These are phyloP conservation scores for Phytophthora kernoviae DNA, from an alignment of 352 stramenopile genomes.

Conservation along the genomic window DNA sequence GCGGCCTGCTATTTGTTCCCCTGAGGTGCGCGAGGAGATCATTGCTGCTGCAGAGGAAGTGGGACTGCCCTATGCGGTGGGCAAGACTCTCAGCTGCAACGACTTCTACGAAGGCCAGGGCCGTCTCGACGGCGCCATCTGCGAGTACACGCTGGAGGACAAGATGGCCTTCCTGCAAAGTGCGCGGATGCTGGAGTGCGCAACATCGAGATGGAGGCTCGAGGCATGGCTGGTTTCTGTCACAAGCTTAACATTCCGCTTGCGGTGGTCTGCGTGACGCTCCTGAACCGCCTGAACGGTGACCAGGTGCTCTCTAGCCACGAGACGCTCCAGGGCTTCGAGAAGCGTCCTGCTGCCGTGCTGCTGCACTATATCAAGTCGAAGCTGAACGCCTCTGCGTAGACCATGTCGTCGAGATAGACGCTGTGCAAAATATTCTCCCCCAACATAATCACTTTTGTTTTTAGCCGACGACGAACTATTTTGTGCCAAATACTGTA, in stretches of 20 bases:
- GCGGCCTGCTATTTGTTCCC: conserved; percentile 60
- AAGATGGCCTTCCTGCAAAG: conserved; percentile 74
- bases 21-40: conserved; percentile 64
- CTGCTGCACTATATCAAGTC: conserved; percentile 81
- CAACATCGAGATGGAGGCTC: conserved; percentile 90
- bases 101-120: conserved; percentile 88
- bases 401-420: conserved; percentile 7
- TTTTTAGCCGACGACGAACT: not conserved
- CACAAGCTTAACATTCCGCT: conserved; percentile 82
- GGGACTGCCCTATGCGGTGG: conserved; percentile 57
- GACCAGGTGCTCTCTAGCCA: conserved; percentile 72
- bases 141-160: conserved; percentile 79
- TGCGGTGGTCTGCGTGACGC: conserved; percentile 71
- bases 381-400: conserved; percentile 35
- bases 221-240: conserved; percentile 74
- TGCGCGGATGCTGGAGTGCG: conserved; percentile 59
- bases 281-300: conserved; percentile 81
- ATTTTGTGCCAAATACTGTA: no score
- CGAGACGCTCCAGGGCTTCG: conserved; percentile 66
- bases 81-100: conserved; percentile 86
- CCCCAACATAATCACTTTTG: conserved; percentile 20
- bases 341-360: conserved; percentile 60
- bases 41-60: conserved; percentile 50
- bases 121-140: conserved; percentile 82
- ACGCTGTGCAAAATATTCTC: conserved; percentile 4